phyloP scores from a whole-genome alignment of 2,329 filamentous ascomycete genomes.

The Graphium sp. region DNA sequence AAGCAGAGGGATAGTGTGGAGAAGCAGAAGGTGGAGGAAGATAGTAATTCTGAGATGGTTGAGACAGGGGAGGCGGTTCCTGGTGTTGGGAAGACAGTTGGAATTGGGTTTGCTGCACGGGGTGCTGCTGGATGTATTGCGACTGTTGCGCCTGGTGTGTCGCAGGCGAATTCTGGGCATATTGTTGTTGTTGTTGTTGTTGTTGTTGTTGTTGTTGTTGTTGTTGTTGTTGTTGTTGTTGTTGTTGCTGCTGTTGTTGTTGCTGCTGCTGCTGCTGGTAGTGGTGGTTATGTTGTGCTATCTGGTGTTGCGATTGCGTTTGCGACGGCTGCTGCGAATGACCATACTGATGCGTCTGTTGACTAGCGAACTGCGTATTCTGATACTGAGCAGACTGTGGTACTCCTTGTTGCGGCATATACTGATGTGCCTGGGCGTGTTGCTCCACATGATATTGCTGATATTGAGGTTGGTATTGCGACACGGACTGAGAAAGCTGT shows the following conservation, averaged over 20 bases:
- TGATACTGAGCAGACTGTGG: not conserved
- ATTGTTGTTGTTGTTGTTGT: slow-evolving; percentile 1
- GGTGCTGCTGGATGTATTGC: too few species aligned
- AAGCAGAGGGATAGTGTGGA: too few species aligned
- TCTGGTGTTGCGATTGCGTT: not conserved
- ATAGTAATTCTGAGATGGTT: too few species aligned
- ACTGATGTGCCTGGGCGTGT: not conserved
- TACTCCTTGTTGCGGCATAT: not conserved
- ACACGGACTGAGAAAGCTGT: too few species aligned
- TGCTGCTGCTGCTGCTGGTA: slow-evolving; percentile 1
- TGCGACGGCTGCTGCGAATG: not conserved
- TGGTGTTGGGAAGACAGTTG: too few species aligned
- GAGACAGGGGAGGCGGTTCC: too few species aligned
- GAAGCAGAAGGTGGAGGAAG: too few species aligned
- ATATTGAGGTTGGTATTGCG: too few species aligned
- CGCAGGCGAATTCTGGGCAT: too few species aligned
- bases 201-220: slow-evolving; percentile 1
- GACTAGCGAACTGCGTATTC: not conserved
- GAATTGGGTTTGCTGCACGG: too few species aligned
- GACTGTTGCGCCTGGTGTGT: too few species aligned
- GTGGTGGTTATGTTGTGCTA: not conserved
- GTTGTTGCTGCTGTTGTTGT: slow-evolving; percentile 2
- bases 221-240: not conserved
- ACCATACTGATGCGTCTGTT: not conserved
- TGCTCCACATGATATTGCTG: not conserved